A percentile compares a stretch with the other conserved stretches of the same genome.
Evolutionary conservation across 176 grass and related monocot species (phyloP).

Genomic region (Coix lacrymajobi): DNA sequence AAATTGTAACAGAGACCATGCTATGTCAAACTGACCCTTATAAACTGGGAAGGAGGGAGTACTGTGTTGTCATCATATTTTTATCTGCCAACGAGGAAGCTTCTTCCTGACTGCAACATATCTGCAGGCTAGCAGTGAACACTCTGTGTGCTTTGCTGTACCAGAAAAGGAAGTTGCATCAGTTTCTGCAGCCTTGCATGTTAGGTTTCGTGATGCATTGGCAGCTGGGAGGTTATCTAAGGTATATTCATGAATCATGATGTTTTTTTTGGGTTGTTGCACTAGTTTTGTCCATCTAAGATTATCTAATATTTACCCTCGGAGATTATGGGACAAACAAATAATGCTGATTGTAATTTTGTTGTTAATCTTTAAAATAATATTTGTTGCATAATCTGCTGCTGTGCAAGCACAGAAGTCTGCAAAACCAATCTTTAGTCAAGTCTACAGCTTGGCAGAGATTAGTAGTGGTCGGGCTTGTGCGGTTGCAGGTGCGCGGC

Average conservation of each 20-base stretch:
- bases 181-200: conserved; percentile 59
- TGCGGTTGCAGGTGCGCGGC: too few species aligned
- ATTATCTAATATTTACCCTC: neutral
- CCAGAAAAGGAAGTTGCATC: conserved; percentile 76
- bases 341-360: neutral
- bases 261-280: neutral
- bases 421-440: too few species aligned
- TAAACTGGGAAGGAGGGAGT: neutral
- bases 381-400: too few species aligned
- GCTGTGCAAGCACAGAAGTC: too few species aligned
- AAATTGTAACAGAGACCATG: too few species aligned
- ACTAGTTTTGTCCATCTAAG: too few species aligned
- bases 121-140: conserved; percentile 85
- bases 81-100: neutral
- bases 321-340: neutral
- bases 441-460: too few species aligned
- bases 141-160: conserved; percentile 86
- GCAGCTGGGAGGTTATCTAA: conserved; percentile 82
- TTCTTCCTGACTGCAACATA: conserved; percentile 18
- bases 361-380: neutral
- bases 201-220: conserved; percentile 65
- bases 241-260: conserved; percentile 24
- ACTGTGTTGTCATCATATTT: neutral
- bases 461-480: too few species aligned
- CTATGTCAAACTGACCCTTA: too few species aligned